Evolutionary conservation across 768 basidiomycete species (phyloP).

Genomic region (Boletus subparvulus): DNA sequence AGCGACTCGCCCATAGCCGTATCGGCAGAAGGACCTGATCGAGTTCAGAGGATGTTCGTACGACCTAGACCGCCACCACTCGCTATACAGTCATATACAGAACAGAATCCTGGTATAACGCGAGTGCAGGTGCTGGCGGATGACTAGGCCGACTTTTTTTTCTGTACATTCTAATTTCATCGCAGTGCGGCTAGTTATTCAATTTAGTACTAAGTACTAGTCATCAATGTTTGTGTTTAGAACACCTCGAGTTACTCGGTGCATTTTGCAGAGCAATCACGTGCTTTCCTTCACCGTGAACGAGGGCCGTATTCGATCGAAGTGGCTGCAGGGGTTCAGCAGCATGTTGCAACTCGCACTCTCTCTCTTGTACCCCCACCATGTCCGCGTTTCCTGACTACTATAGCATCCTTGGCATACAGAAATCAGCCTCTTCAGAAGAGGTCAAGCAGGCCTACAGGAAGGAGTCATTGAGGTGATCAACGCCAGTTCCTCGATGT

Average conservation of each 20-base stretch:
- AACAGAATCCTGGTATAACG: slow-evolving; percentile 2
- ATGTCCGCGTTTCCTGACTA: slow-evolving; percentile 85
- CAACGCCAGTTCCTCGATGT: not conserved
- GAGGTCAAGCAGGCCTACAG: slow-evolving; percentile 78
- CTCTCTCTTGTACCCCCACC: slow-evolving; percentile 23
- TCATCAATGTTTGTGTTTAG: not conserved
- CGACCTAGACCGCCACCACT: slow-evolving; percentile 46
- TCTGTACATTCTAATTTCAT: not conserved
- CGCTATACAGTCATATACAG: slow-evolving; percentile 15
- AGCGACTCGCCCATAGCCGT: slow-evolving; percentile 32
- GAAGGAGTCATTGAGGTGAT: slow-evolving; percentile 71
- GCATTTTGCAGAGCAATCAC: slow-evolving; percentile 10
- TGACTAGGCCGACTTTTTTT: slow-evolving; percentile 2
- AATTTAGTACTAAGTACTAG: not conserved
- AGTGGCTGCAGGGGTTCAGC: slow-evolving; percentile 2
- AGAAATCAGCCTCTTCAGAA: slow-evolving; percentile 59
- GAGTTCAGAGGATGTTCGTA: slow-evolving; percentile 32
- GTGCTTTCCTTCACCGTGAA: slow-evolving; percentile 9
- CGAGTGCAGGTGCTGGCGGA: slow-evolving; percentile 18
- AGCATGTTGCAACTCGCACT: slow-evolving; percentile 11
- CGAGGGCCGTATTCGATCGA: slow-evolving; percentile 1
- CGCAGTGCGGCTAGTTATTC: slow-evolving; percentile 2
- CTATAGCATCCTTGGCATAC: slow-evolving; percentile 59
- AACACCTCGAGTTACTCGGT: not conserved
- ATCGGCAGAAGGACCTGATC: slow-evolving; percentile 10